Percentiles rank a stretch among this genome's conserved stretches.
Conservation (phyloP, 202 grass and related monocot species). For the Zoysia matrella region DNA sequence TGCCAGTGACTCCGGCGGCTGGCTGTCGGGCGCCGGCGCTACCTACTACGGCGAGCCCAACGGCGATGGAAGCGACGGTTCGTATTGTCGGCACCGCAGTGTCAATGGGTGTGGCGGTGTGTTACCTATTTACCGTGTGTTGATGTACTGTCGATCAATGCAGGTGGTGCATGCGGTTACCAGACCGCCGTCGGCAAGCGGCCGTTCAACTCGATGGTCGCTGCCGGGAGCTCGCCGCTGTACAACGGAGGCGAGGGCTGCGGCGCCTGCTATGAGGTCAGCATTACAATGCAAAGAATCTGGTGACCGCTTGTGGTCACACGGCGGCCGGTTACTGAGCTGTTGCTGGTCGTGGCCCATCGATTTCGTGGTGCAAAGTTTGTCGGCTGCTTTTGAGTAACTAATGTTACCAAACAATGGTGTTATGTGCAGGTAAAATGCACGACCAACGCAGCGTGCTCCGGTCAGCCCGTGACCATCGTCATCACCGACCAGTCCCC, state of each 20-base stretch:
- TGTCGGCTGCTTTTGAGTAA: neutral
- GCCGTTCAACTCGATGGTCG: conserved; percentile 82
- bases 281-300: neutral
- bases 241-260: conserved; percentile 72
- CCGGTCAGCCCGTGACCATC: conserved; percentile 62
- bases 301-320: neutral
- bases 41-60: conserved; percentile 80
- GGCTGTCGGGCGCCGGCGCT: conserved; percentile 58
- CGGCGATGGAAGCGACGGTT: conserved; percentile 85
- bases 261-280: conserved; percentile 33
- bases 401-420: neutral
- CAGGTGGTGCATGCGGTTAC: conserved; percentile 87
- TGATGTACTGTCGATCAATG: neutral
- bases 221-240: conserved; percentile 66
- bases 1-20: conserved; percentile 38
- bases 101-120: too few relatives aligned
- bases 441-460: conserved; percentile 60
- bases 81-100: neutral
- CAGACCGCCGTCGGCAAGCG: neutral
- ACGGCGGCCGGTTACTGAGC: neutral
- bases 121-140: too few relatives aligned
- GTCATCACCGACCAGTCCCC: conserved; percentile 82
- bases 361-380: conserved; percentile 18
- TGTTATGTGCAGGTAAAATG: conserved; percentile 61
- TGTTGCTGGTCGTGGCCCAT: conserved; percentile 9